Base-by-base conservation (phyloP, 2,329 filamentous ascomycete genomes). In the Trichoderma asperellum region DNA sequence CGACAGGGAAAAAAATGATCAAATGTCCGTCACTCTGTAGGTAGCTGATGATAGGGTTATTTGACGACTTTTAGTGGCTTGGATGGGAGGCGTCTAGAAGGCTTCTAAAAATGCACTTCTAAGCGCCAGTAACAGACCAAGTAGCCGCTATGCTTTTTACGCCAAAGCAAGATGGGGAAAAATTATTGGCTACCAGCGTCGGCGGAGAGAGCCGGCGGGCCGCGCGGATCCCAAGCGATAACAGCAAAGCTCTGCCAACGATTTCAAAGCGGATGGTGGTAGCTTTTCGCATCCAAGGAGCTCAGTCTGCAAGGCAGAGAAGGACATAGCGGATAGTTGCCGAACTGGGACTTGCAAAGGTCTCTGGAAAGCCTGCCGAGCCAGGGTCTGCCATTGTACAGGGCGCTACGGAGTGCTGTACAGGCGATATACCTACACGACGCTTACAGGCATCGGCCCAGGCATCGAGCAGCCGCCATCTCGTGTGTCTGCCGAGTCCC, bases 361-460 rank as follows among this genome's bases (percentile, higher is more conserved):
- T 52, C 52, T 56, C 12, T 27, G 32, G 21, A 64, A 49, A 27
- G 62, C 21, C 24, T 55, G 52, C 35, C 52, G 27, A 56, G 61
- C 11, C 16, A 56, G 49, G 35, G 61, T 27, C 27, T 43, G 35
- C n/a, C n/a, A 65, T 56, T 32, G 62, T 65, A 29, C 61, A 55
- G 43, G 52, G 52, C 56, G 62, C 62, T 65, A 61, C n/a, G n/a
- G n/a, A n/a, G n/a, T n/a, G n/a, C 62, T n/a, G 6, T 63, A 8
- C n/a, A 64, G 61, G 61, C 21, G 35, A 34, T 34, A 55, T 58
- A 24, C 24, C 24, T 24, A 49, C 53, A 37, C 37, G 53, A 59
- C 21, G n/a, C 40, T 37, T 35, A 21, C 32, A 4, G 61, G 61
- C 49, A 64, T 34, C n/a, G n/a, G 21, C 21, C 53, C 24, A 49